phyloP scores from a whole-genome alignment of 2,329 filamentous ascomycete species.

The Septoria petroselini region DNA sequence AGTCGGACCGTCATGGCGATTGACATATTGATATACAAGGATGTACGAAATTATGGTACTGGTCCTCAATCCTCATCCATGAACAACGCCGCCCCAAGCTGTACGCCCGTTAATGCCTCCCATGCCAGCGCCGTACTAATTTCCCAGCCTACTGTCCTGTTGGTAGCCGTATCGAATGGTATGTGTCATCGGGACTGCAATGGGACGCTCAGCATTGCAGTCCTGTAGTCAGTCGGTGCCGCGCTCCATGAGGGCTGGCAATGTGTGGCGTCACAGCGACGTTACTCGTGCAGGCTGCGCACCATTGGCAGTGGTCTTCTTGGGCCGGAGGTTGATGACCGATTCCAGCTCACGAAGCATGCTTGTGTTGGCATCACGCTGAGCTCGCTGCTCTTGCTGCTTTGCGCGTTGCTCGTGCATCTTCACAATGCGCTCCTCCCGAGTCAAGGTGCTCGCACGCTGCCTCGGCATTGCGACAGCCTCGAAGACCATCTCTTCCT shows the following conservation, averaged over 20 bases:
- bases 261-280: slow-evolving; percentile 12
- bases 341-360: slow-evolving; percentile 94
- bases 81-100: background rate
- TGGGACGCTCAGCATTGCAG: too few relatives aligned
- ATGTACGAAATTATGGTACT: slow-evolving; percentile 1
- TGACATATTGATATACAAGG: background rate
- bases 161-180: background rate
- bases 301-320: slow-evolving; percentile 18
- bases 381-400: slow-evolving; percentile 68
- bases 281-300: slow-evolving; percentile 11
- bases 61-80: background rate
- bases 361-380: slow-evolving; percentile 74
- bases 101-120: background rate
- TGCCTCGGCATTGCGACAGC: slow-evolving; percentile 72
- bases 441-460: slow-evolving; percentile 61
- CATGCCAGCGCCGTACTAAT: slow-evolving; percentile 10
- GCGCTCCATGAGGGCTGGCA: background rate
- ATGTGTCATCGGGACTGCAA: too few relatives aligned
- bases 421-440: slow-evolving; percentile 82
- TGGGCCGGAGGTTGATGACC: slow-evolving; percentile 57
- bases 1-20: too few relatives aligned
- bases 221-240: background rate
- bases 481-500: slow-evolving; percentile 80
- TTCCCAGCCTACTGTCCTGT: slow-evolving; percentile 7
- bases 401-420: slow-evolving; percentile 82